These are phyloP conservation scores for Glebionis coronaria DNA, from an alignment of 129 eudicot genomes.

Conservation along the genomic window DNA sequence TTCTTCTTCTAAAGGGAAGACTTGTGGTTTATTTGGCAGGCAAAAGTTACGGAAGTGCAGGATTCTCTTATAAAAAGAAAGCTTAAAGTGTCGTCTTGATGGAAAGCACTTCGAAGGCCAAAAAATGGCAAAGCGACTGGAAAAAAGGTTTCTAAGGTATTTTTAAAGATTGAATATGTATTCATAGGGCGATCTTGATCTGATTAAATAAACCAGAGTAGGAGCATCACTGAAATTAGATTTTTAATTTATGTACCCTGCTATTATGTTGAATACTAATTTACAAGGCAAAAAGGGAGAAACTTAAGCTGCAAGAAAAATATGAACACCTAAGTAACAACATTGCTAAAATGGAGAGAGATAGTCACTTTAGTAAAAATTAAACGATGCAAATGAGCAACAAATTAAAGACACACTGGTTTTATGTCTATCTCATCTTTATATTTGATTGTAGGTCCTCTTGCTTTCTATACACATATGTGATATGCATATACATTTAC, in stretches of 20 bases:
- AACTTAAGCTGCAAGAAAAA: slow-evolving; percentile 62
- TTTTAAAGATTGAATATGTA: slow-evolving; percentile 10
- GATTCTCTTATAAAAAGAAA: slow-evolving; percentile 49
- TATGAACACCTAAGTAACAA: slow-evolving; percentile 36
- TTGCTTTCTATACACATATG: slow-evolving; percentile 9
- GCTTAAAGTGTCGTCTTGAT: slow-evolving; percentile 45
- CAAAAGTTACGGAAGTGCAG: slow-evolving; percentile 39
- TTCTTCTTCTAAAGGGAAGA: slow-evolving; percentile 2
- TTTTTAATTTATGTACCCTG: too few species aligned
- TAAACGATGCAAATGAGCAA: slow-evolving; percentile 60
- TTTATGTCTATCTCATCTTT: slow-evolving; percentile 2
- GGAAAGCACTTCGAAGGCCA: slow-evolving; percentile 56
- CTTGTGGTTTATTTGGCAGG: slow-evolving; percentile 38
- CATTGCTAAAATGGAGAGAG: slow-evolving; percentile 39
- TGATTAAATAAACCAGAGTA: too few species aligned
- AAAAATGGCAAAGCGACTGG: slow-evolving; percentile 47
- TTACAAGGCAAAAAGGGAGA: slow-evolving; percentile 67
- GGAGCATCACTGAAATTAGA: too few species aligned
- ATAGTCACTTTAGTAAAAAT: slow-evolving; percentile 62
- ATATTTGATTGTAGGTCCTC: slow-evolving; percentile 5
- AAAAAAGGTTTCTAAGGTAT: slow-evolving; percentile 56
- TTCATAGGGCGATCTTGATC: not conserved
- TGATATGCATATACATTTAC: too few species aligned
- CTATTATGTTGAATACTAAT: too few species aligned
- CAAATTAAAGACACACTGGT: slow-evolving; percentile 74